Evolutionary conservation across 441 rosid genomes (phyloP).

Genomic region (Macaranga tanarius): DNA sequence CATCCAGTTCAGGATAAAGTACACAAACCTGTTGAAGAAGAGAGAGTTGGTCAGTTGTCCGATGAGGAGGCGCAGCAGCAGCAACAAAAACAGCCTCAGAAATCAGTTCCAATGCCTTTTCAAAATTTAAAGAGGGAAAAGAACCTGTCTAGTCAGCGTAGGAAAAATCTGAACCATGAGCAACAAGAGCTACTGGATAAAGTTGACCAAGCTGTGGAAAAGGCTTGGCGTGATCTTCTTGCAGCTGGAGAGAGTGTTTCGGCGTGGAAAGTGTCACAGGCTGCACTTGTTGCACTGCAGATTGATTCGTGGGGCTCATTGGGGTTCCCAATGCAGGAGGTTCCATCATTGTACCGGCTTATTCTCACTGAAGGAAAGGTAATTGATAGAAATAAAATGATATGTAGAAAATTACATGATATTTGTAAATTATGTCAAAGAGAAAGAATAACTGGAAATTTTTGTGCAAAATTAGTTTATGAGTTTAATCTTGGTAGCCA

Average conservation of each 20-base stretch:
- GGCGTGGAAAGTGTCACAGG: constrained; percentile 60
- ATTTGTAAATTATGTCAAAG: neutral
- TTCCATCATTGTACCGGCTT: constrained; percentile 64
- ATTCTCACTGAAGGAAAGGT: constrained; percentile 80
- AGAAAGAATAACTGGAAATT: neutral
- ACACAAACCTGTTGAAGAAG: constrained; percentile 6
- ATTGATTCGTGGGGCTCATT: constrained; percentile 76
- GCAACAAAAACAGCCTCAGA: constrained; percentile 25
- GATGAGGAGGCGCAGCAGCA: constrained; percentile 9
- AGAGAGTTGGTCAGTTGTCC: too few species aligned
- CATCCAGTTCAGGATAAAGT: constrained; percentile 5
- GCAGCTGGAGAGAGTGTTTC: constrained; percentile 60
- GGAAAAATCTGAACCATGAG: neutral
- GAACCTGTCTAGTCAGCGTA: neutral
- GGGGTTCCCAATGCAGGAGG: constrained; percentile 71
- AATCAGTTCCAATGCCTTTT: neutral
- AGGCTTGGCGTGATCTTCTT: constrained; percentile 43
- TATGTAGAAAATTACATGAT: neutral
- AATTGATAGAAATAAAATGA: neutral
- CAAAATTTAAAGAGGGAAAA: neutral
- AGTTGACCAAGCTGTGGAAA: constrained; percentile 47
- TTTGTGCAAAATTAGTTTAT: neutral
- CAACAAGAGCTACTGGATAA: constrained; percentile 33
- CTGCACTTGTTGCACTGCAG: constrained; percentile 43
- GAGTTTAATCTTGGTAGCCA: neutral